A percentile compares a stretch with the other conserved stretches of the same genome.
phyloP scores from a whole-genome alignment of 495 filamentous ascomycete genomes.

The Wilcoxina mikolae region DNA sequence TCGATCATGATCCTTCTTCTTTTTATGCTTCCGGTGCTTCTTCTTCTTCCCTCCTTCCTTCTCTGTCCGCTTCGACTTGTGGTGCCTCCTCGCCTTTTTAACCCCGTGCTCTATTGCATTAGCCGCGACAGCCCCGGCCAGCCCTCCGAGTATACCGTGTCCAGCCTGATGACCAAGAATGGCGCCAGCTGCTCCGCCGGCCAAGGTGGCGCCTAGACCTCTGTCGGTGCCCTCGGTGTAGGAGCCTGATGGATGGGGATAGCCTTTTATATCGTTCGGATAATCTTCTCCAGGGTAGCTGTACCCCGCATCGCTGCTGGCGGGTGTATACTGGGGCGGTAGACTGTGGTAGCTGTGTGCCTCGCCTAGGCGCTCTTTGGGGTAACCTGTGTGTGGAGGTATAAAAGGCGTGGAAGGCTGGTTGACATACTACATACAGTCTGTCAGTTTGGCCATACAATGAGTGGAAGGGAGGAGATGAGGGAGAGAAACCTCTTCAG shows the following conservation, averaged over 20 bases:
- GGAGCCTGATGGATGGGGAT: neutral
- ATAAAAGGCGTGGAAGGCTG: too few relatives aligned
- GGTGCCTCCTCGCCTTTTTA: slow-evolving; percentile 25
- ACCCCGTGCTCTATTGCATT: slow-evolving; percentile 26
- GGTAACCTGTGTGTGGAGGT: too few relatives aligned
- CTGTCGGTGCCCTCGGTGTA: slow-evolving; percentile 23
- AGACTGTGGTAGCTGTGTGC: too few relatives aligned
- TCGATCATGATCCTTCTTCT: slow-evolving; percentile 16
- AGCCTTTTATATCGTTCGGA: neutral
- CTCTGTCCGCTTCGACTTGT: slow-evolving; percentile 24
- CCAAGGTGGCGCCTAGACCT: slow-evolving; percentile 34
- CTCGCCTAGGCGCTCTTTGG: too few relatives aligned
- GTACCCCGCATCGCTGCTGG: neutral
- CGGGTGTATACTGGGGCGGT: neutral
- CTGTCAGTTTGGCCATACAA: too few relatives aligned
- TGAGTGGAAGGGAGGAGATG: too few relatives aligned
- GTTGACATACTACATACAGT: too few relatives aligned
- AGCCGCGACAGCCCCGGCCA: slow-evolving; percentile 35
- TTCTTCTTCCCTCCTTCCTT: slow-evolving; percentile 29
- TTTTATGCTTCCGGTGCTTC: slow-evolving; percentile 23
- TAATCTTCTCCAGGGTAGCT: slow-evolving; percentile 1
- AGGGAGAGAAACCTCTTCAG: too few relatives aligned
- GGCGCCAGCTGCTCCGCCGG: slow-evolving; percentile 35
- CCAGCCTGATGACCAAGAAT: slow-evolving; percentile 35
- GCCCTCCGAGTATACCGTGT: slow-evolving; percentile 31